phyloP scores from a whole-genome alignment of 257 asterid species.

The Paraleonurus japonicus region DNA sequence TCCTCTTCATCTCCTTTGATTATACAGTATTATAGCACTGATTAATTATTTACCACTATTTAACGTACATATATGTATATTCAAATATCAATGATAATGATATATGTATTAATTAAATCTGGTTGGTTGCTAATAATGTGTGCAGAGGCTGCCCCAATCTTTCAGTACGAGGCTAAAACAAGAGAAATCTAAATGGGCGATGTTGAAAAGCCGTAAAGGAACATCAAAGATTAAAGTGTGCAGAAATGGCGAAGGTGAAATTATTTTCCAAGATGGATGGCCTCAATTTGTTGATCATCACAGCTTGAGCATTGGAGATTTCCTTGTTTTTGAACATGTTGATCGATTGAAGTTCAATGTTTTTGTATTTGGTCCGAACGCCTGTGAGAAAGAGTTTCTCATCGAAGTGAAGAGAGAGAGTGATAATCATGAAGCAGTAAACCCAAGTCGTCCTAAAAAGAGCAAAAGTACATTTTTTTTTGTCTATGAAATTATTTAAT shows the following conservation, averaged over 20 bases:
- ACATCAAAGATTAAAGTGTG: conserved; percentile 2
- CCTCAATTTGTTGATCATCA: conserved; percentile 7
- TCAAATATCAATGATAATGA: too few relatives aligned
- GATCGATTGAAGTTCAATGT: conserved; percentile 17
- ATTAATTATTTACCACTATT: neutral
- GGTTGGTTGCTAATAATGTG: neutral
- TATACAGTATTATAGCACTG: neutral
- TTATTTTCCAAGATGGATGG: conserved; percentile 25
- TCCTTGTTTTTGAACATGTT: conserved; percentile 14
- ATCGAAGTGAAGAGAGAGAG: neutral
- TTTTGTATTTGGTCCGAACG: neutral
- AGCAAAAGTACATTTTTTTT: neutral
- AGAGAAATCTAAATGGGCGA: conserved; percentile 6
- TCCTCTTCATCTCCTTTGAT: neutral
- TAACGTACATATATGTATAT: too few relatives aligned
- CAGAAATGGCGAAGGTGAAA: neutral
- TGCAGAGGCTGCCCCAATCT: conserved; percentile 23
- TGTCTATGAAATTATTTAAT: neutral
- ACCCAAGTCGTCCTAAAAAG: neutral
- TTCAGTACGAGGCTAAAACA: neutral
- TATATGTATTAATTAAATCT: too few relatives aligned
- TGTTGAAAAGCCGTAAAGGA: neutral
- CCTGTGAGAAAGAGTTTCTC: conserved; percentile 20
- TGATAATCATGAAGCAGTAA: neutral
- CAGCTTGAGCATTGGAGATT: conserved; percentile 20